Percentiles rank a stretch among this genome's conserved stretches.
phyloP scores from a whole-genome alignment of 805 yeast species.

The Cyberlindnera mycetangii region DNA sequence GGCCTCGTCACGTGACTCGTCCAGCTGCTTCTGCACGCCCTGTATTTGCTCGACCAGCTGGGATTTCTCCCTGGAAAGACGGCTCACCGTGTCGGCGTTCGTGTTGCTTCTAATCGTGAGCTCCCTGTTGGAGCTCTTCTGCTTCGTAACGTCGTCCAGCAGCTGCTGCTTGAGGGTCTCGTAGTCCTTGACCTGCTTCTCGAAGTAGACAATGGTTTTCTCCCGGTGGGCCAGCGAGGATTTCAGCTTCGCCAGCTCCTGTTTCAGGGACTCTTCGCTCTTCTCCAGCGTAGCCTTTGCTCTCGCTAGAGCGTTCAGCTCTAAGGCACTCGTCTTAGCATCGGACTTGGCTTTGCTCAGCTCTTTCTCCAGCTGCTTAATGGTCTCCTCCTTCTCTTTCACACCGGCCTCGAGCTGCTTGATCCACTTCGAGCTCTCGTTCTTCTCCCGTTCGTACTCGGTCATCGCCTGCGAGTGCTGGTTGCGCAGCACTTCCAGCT shows the following conservation, averaged over 20 bases:
- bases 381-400: conserved; percentile 6
- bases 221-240: conserved; percentile 32
- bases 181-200: conserved; percentile 40
- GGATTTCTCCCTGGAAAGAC: conserved; percentile 36
- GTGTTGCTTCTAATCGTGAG: conserved; percentile 29
- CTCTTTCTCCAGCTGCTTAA: conserved; percentile 6
- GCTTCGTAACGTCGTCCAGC: conserved; percentile 24
- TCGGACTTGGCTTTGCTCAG: conserved; percentile 5
- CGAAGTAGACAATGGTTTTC: conserved; percentile 36
- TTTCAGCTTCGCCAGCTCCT: conserved; percentile 19
- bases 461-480: conserved; percentile 35
- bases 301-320: conserved; percentile 15
- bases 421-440: conserved; percentile 13
- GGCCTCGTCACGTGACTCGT: conserved; percentile 36
- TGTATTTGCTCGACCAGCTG: conserved; percentile 35
- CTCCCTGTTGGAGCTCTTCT: conserved; percentile 27
- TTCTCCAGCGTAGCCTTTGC: conserved; percentile 20
- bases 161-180: conserved; percentile 26
- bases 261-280: conserved; percentile 22
- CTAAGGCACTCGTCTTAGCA: conserved; percentile 1
- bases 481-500: conserved; percentile 30
- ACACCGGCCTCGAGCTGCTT: conserved; percentile 11
- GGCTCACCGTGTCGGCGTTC: conserved; percentile 32
- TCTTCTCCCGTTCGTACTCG: conserved; percentile 23
- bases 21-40: conserved; percentile 35